Percentiles rank a stretch among this genome's conserved stretches.
phyloP scores from a whole-genome alignment of 106 monocot genomes.

The Alisma plantagoaquatica region DNA sequence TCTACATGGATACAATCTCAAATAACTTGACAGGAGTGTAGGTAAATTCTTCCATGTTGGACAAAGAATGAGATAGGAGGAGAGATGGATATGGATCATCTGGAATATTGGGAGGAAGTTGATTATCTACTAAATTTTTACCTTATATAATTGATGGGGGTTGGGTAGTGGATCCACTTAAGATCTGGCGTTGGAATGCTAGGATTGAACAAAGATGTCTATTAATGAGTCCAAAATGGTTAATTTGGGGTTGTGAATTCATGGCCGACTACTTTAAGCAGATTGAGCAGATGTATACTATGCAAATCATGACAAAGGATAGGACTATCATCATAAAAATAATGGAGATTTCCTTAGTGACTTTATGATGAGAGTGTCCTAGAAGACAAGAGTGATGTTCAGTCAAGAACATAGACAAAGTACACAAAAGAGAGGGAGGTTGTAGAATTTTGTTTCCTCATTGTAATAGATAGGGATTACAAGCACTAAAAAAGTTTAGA shows the following conservation, averaged over 20 bases:
- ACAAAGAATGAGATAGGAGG: constrained; percentile 2
- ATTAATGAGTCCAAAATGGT: constrained; percentile 5
- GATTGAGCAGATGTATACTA: constrained; percentile 39
- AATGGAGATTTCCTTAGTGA: constrained; percentile 30
- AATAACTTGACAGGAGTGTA: constrained; percentile 63
- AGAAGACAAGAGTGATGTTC: too few species aligned
- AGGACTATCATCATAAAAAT: constrained; percentile 33
- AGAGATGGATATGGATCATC: neutral
- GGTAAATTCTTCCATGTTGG: constrained; percentile 57
- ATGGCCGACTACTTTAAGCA: constrained; percentile 30
- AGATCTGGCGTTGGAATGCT: constrained; percentile 13
- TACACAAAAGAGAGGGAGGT: too few species aligned
- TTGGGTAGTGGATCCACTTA: constrained; percentile 47
- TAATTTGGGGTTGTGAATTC: constrained; percentile 4
- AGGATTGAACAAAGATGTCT: constrained; percentile 19
- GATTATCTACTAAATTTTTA: neutral
- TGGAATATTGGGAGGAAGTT: neutral
- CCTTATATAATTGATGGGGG: constrained; percentile 46
- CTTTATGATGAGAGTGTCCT: constrained; percentile 39
- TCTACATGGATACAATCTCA: constrained; percentile 78
- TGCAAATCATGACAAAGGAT: constrained; percentile 30
- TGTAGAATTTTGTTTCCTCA: too few species aligned
- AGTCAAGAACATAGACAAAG: too few species aligned
- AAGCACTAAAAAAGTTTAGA: too few species aligned
- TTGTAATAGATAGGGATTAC: too few species aligned